Evolutionary conservation across 305 asterid genomes (phyloP).

Genomic region (Fraxinus angustifolia): DNA sequence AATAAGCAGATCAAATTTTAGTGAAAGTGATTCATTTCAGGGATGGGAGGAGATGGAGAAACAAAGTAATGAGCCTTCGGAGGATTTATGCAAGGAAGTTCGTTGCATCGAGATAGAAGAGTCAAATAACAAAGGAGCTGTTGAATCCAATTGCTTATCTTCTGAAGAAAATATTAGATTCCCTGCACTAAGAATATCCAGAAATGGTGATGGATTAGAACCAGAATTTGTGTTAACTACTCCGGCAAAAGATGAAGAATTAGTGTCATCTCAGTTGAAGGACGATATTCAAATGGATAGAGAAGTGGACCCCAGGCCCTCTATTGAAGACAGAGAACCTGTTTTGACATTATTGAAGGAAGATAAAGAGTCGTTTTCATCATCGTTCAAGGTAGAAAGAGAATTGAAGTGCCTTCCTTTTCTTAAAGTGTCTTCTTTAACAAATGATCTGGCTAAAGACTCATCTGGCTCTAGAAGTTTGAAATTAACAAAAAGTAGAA

Average conservation of each 20-base stretch:
- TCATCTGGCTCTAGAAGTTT: slow-evolving; percentile 36
- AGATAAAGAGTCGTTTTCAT: background rate
- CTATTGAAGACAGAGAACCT: slow-evolving; percentile 13
- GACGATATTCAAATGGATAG: slow-evolving; percentile 21
- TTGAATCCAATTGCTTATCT: slow-evolving; percentile 27
- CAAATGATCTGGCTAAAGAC: slow-evolving; percentile 30
- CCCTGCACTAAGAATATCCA: slow-evolving; percentile 22
- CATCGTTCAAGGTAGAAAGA: slow-evolving; percentile 25
- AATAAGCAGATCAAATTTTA: slow-evolving; percentile 40
- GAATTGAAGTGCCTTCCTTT: slow-evolving; percentile 39
- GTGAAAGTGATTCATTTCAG: slow-evolving; percentile 57
- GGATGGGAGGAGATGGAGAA: slow-evolving; percentile 80
- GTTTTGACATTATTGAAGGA: background rate
- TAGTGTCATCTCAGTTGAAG: slow-evolving; percentile 20
- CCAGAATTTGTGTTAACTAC: slow-evolving; percentile 28
- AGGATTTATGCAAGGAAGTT: slow-evolving; percentile 77
- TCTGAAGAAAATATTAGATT: slow-evolving; percentile 32
- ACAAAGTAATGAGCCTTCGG: slow-evolving; percentile 58
- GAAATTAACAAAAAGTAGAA: slow-evolving; percentile 60
- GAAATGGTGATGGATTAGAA: slow-evolving; percentile 23
- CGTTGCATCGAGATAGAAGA: slow-evolving; percentile 69
- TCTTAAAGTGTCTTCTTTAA: slow-evolving; percentile 33
- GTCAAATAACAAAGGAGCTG: slow-evolving; percentile 28
- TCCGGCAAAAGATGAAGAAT: slow-evolving; percentile 20
- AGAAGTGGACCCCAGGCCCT: background rate